These are phyloP conservation scores for Calonectria leucothoes DNA, from an alignment of 2,329 filamentous ascomycete genomes.

Conservation along the genomic window DNA sequence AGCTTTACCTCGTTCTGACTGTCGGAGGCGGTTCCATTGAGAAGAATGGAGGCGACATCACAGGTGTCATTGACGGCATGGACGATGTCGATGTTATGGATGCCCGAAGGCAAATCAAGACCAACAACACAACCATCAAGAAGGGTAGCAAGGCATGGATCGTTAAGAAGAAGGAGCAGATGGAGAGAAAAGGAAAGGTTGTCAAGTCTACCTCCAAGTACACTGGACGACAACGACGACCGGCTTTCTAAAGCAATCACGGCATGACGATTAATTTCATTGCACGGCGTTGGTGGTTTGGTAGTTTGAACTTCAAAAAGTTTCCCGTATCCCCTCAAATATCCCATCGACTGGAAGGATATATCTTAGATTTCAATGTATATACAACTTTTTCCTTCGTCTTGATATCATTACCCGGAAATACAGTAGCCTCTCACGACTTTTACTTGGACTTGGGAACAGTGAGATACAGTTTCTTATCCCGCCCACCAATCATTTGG, in stretches of 20 bases:
- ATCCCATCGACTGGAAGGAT: neutral
- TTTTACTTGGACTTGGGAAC: neutral
- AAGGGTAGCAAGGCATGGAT: constrained; percentile 92
- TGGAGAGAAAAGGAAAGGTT: constrained; percentile 93
- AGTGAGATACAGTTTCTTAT: neutral
- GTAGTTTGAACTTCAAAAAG: constrained; percentile 4
- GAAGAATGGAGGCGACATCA: constrained; percentile 80
- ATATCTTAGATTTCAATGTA: constrained; percentile 25
- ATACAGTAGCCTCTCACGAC: neutral
- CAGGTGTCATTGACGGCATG: constrained; percentile 89
- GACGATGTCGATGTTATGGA: constrained; percentile 87
- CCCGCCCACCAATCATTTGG: neutral
- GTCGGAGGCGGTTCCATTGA: constrained; percentile 73
- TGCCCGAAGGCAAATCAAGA: constrained; percentile 63
- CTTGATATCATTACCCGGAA: neutral
- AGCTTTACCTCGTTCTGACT: constrained; percentile 94
- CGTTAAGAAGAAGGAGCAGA: constrained; percentile 88
- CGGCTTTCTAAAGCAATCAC: constrained; percentile 70
- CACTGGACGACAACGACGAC: constrained; percentile 87
- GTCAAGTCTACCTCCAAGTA: constrained; percentile 95
- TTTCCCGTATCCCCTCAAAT: neutral
- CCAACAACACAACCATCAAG: constrained; percentile 66
- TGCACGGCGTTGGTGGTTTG: constrained; percentile 46
- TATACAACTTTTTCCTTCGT: constrained; percentile 14
- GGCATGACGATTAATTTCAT: constrained; percentile 35